Percentiles rank a stretch among this genome's conserved stretches.
Evolutionary conservation across 2,329 filamentous ascomycete genomes (phyloP).

Genomic region (Botrytis aclada): DNA sequence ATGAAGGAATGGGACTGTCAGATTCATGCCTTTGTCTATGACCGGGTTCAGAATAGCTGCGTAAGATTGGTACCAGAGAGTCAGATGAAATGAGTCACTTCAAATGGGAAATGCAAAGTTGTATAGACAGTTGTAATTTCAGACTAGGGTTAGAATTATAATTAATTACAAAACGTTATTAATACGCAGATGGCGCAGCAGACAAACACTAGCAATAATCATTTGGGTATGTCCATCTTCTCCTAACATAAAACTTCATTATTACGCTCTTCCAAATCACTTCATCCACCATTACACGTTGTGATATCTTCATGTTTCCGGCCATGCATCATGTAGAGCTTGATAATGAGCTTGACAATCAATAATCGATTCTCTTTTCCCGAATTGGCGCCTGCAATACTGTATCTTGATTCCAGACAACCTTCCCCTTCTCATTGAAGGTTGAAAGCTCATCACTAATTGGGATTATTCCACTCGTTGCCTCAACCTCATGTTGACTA

Average conservation of each 20-base stretch:
- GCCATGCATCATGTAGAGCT: background rate
- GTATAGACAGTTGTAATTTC: background rate
- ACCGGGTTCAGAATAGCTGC: conserved; percentile 54
- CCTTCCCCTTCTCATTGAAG: conserved; percentile 66
- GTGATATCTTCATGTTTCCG: background rate
- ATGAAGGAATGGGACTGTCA: conserved; percentile 56
- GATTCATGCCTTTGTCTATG: conserved; percentile 62
- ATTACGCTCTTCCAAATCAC: too few species aligned
- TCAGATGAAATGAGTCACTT: conserved; percentile 37
- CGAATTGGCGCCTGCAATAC: conserved; percentile 30
- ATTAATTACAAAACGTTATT: conserved; percentile 11
- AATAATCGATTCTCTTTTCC: conserved; percentile 34
- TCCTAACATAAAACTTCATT: background rate
- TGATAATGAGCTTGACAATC: background rate
- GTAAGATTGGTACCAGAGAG: conserved; percentile 44
- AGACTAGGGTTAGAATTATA: background rate
- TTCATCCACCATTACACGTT: too few species aligned
- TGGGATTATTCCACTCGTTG: conserved; percentile 66
- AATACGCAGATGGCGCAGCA: background rate
- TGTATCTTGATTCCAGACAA: conserved; percentile 52
- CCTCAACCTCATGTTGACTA: conserved; percentile 69
- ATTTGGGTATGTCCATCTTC: background rate
- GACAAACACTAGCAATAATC: background rate
- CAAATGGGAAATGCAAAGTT: background rate
- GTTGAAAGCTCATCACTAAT: conserved; percentile 76